Conservation (phyloP, 257 asterid genomes). For the Solanum appendiculatum region DNA sequence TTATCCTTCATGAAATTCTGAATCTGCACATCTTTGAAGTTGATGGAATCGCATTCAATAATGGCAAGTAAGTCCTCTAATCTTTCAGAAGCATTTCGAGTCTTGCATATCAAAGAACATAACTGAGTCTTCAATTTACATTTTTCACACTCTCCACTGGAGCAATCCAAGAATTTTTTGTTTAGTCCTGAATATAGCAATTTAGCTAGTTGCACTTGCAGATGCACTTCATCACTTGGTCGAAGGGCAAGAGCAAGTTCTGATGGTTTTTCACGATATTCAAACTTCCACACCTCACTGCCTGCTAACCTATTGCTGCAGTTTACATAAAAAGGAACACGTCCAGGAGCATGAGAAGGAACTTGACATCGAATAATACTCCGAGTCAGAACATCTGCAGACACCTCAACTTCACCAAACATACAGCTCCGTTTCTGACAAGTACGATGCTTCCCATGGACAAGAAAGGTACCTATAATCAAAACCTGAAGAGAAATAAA, state of each 20-base stretch:
- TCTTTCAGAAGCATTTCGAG: not conserved
- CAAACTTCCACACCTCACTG: constrained; percentile 24
- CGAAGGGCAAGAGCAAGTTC: not conserved
- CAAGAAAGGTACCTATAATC: constrained; percentile 14
- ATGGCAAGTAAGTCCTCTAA: not conserved
- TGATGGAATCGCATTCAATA: not conserved
- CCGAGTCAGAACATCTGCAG: constrained; percentile 11
- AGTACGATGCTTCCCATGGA: not conserved
- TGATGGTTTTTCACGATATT: constrained; percentile 5
- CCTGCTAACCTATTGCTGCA: constrained; percentile 19
- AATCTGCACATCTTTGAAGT: constrained; percentile 1
- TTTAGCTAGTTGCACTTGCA: constrained; percentile 5
- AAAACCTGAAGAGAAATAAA: constrained; percentile 3
- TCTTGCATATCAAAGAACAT: not conserved
- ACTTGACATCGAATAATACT: constrained; percentile 12
- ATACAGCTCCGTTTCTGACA: constrained; percentile 15
- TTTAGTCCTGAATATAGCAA: constrained; percentile 9
- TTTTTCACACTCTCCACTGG: constrained; percentile 9
- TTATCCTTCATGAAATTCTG: constrained; percentile 10
- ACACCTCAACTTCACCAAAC: constrained; percentile 25
- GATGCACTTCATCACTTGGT: constrained; percentile 9
- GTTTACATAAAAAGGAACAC: constrained; percentile 19
- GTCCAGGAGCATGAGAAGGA: constrained; percentile 17
- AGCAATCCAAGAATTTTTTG: constrained; percentile 6
- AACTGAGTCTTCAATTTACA: constrained; percentile 7